These are phyloP conservation scores for Niveomyces coronatus DNA, from an alignment of 2,329 filamentous ascomycete species.

Conservation along the genomic window DNA sequence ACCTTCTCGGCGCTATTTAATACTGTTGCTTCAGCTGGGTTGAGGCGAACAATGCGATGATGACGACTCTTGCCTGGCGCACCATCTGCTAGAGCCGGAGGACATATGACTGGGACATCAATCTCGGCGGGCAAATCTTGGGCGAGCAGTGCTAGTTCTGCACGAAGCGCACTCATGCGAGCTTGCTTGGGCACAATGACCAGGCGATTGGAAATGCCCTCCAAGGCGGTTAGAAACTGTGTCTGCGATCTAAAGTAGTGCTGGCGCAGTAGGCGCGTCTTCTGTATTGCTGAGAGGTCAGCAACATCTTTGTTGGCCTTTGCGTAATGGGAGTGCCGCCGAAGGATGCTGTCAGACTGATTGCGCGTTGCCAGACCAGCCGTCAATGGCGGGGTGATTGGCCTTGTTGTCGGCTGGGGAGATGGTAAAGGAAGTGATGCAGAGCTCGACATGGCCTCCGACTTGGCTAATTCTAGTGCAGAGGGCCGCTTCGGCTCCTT, in stretches of 20 bases:
- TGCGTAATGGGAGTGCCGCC: slow-evolving; percentile 51
- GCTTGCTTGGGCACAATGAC: slow-evolving; percentile 75
- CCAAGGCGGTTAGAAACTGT: slow-evolving; percentile 68
- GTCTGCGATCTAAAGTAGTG: slow-evolving; percentile 79
- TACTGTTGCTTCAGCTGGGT: slow-evolving; percentile 74
- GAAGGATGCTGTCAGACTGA: slow-evolving; percentile 36
- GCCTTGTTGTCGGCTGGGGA: slow-evolving; percentile 40
- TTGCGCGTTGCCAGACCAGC: slow-evolving; percentile 35
- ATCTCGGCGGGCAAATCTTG: slow-evolving; percentile 76
- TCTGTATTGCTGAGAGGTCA: slow-evolving; percentile 55
- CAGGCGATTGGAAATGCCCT: slow-evolving; percentile 76
- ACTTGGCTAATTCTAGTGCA: slow-evolving; percentile 39
- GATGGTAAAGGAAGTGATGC: slow-evolving; percentile 57
- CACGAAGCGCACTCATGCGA: slow-evolving; percentile 68
- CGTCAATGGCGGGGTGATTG: slow-evolving; percentile 44
- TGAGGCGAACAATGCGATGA: slow-evolving; percentile 73
- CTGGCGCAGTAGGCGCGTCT: slow-evolving; percentile 61
- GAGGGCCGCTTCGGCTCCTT: slow-evolving; percentile 33
- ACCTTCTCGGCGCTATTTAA: slow-evolving; percentile 82
- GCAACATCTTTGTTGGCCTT: slow-evolving; percentile 47
- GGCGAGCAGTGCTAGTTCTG: slow-evolving; percentile 69
- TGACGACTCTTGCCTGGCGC: slow-evolving; percentile 66
- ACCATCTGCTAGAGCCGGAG: slow-evolving; percentile 62
- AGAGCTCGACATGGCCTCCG: slow-evolving; percentile 56
- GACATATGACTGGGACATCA: slow-evolving; percentile 73